Conservation (phyloP, 257 asterid species). For the Solanum tacnaense region DNA sequence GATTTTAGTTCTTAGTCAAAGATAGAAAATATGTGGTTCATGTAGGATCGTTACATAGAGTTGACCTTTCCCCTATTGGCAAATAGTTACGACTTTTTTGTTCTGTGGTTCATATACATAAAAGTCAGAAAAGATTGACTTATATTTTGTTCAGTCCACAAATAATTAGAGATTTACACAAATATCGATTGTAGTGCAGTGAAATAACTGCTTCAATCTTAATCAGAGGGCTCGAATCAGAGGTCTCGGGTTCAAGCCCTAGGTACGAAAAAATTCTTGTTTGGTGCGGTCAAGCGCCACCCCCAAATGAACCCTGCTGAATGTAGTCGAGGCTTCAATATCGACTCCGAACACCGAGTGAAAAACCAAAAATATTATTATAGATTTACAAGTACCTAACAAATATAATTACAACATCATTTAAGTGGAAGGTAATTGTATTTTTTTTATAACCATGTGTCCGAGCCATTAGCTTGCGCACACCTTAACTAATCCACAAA, state of each 20-base stretch:
- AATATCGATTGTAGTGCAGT: too few relatives aligned
- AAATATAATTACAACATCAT: not conserved
- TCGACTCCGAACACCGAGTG: not conserved
- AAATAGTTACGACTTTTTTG: too few relatives aligned
- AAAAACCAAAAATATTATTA: too few relatives aligned
- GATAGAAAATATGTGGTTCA: not conserved
- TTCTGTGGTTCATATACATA: not conserved
- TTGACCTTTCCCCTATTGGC: not conserved
- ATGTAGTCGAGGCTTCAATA: not conserved
- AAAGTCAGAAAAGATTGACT: not conserved
- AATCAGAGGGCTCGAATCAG: too few relatives aligned
- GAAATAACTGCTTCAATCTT: not conserved
- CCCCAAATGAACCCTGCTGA: not conserved
- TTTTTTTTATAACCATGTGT: not conserved
- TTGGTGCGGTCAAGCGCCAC: not conserved
- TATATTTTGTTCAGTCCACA: not conserved
- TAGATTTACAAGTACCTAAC: not conserved
- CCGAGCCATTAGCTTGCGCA: not conserved
- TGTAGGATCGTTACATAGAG: not conserved
- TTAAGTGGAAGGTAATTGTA: not conserved
- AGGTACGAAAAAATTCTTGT: not conserved
- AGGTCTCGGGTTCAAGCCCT: too few relatives aligned
- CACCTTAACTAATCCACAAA: not conserved
- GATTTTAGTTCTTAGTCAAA: not conserved
- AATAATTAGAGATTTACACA: not conserved